Evolutionary conservation across 1,284 basidiomycete genomes (phyloP), one percentile per base, ranked within the genome.

Genomic region (Austroboletus niveus): DNA sequence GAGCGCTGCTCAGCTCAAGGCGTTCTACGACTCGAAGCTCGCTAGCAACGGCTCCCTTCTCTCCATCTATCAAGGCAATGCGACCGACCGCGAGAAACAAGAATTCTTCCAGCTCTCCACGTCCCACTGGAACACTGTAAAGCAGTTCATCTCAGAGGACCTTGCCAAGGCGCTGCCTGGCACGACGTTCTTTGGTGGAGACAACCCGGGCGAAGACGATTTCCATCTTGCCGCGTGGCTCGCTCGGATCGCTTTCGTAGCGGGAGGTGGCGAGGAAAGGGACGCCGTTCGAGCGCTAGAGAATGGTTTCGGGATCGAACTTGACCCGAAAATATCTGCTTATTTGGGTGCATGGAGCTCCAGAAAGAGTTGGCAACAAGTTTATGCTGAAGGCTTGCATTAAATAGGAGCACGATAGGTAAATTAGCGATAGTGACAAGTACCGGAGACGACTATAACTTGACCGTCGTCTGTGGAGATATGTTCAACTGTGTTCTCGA

Each of bases 321-420:
- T 79, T 27, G 71, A 75, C 12, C 57, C 59, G 22, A 76, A 74
- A 60, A 65, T 81, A 1, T 69, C 58, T 7, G 59, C 62, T 31
- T 80, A 80, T 59, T 79, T 73, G 75, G 58, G 57, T 12, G 70
- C 72, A 17, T 87, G 84, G 81, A 69, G 69, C 29, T 72, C 69
- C 58, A 72, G 82, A 54, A 75, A 78, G 32, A 81, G 80, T 58
- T 87, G 82, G 76, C 71, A 79, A 69, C 72, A 73, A 59, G 78
- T 83, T 45, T 82, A 80, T 56, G 69, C 66, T 9, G 60, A 69
- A 24, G 75, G 74, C 12, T 68, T 81, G 47, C 79, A 82, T 67
- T 82, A 59, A 24, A 43, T 34, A 22, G 38, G 32, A 43, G 24
- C 43, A 45, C 34, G 35, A 31, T 31, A 35, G 15, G 34, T 35